A percentile compares a stretch with the other conserved stretches of the same genome.
phyloP scores from a whole-genome alignment of 169 alveolate species.

The Plasmodium fragile region DNA sequence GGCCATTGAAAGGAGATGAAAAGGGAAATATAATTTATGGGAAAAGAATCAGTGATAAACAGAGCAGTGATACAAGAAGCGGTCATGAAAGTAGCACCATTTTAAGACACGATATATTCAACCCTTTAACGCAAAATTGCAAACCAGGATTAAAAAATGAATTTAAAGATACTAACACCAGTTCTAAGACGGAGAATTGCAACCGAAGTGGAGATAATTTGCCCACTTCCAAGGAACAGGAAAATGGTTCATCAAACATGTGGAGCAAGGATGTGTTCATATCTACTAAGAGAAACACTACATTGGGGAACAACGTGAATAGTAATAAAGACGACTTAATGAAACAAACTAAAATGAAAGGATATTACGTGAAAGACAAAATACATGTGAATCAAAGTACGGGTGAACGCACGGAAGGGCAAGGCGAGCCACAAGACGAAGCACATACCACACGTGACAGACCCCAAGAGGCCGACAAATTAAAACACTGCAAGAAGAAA shows the following conservation, averaged over 20 bases:
- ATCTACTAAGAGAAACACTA: conserved; percentile 4
- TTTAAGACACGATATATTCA: not conserved
- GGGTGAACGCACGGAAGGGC: not conserved
- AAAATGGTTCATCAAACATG: conserved; percentile 3
- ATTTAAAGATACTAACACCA: not conserved
- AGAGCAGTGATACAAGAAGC: not conserved
- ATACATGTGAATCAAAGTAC: not conserved
- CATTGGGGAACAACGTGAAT: not conserved
- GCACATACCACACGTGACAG: not conserved
- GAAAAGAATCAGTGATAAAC: not conserved
- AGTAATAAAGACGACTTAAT: conserved; percentile 6
- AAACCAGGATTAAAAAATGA: conserved; percentile 5
- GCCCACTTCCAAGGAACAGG: conserved; percentile 14
- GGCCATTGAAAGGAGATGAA: not conserved
- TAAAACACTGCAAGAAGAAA: not conserved
- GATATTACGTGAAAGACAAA: conserved; percentile 15
- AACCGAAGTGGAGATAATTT: not conserved
- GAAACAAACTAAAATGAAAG: conserved; percentile 15
- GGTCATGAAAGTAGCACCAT: conserved; percentile 3
- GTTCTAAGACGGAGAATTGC: not conserved
- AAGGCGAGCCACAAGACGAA: not conserved
- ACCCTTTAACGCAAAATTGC: conserved; percentile 15
- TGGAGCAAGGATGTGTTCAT: not conserved
- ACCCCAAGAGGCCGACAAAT: conserved; percentile 14
- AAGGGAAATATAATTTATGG: conserved; percentile 16